Percentiles rank a stretch among this genome's conserved stretches.
Evolutionary conservation across 306 rosid genomes (phyloP).

Genomic region (Mimosa bimucronata): DNA sequence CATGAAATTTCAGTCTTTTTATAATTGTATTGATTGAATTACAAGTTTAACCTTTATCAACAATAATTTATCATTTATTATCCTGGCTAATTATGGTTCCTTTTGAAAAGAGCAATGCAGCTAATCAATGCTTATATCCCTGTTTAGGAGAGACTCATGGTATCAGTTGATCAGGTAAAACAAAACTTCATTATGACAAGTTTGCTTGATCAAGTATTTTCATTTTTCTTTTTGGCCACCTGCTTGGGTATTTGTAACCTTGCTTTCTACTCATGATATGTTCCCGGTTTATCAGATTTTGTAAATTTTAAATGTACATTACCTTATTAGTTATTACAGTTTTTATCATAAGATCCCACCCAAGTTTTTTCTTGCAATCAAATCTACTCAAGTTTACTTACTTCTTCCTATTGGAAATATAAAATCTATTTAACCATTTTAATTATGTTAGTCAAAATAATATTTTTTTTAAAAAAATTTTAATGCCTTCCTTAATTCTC

Average conservation of each 20-base stretch:
- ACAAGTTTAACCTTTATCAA: slow-evolving; percentile 10
- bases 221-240: not conserved
- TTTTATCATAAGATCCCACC: not conserved
- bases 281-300: not conserved
- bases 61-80: not conserved
- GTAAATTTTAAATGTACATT: not conserved
- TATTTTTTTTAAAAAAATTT: too few relatives aligned
- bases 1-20: slow-evolving; percentile 33
- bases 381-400: not conserved
- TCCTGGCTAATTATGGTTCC: slow-evolving; percentile 12
- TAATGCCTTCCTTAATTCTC: too few relatives aligned
- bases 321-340: not conserved
- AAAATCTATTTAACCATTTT: too few relatives aligned
- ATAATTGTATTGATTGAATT: not conserved
- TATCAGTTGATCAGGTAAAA: not conserved
- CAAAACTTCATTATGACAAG: not conserved
- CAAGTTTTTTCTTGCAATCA: too few relatives aligned
- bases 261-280: not conserved
- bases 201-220: not conserved
- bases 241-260: not conserved
- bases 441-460: too few relatives aligned
- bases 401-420: too few relatives aligned
- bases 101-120: slow-evolving; percentile 15
- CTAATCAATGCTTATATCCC: not conserved
- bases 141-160: not conserved